Conservation (phyloP, 352 stramenopile species). For the Halophytophthora polymorphica region DNA sequence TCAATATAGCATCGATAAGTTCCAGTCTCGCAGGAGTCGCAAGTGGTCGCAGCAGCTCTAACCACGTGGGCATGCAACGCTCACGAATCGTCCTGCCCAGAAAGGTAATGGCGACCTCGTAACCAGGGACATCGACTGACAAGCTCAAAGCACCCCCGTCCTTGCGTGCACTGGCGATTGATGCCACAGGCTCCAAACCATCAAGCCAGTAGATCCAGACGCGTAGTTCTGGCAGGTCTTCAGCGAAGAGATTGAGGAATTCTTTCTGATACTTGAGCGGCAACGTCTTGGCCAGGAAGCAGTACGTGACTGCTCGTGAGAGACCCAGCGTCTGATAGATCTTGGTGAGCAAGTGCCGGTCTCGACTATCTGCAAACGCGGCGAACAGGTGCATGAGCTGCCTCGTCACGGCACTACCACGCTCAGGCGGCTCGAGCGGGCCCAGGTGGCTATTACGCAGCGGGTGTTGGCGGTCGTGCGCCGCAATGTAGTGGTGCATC, state of each 20-base stretch:
- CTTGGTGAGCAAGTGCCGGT: conserved; percentile 46
- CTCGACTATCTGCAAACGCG: conserved; percentile 34
- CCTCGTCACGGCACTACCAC: conserved; percentile 9
- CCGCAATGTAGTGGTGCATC: conserved; percentile 45
- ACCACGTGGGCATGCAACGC: conserved; percentile 43
- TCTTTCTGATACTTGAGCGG: conserved; percentile 51
- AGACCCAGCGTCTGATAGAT: conserved; percentile 52
- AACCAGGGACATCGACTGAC: conserved; percentile 4
- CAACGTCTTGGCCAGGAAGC: conserved; percentile 31
- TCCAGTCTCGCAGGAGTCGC: conserved; percentile 21
- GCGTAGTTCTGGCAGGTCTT: conserved; percentile 37
- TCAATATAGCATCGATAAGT: conserved; percentile 26
- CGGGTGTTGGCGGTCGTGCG: conserved; percentile 28
- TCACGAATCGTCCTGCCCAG: conserved; percentile 40
- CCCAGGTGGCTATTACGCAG: conserved; percentile 19
- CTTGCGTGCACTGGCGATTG: conserved; percentile 3
- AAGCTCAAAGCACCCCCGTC: conserved; percentile 1
- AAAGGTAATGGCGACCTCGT: conserved; percentile 32
- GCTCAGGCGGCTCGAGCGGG: conserved; percentile 3
- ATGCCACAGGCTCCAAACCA: conserved; percentile 5
- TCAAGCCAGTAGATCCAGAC: conserved; percentile 57
- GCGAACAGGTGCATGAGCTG: conserved; percentile 43
- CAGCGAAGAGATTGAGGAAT: conserved; percentile 48
- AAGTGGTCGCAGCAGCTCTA: conserved; percentile 38
- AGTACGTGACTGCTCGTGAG: conserved; percentile 32